Base-by-base conservation (phyloP, 345 rosid genomes). In the Lumnitzera racemosa region DNA sequence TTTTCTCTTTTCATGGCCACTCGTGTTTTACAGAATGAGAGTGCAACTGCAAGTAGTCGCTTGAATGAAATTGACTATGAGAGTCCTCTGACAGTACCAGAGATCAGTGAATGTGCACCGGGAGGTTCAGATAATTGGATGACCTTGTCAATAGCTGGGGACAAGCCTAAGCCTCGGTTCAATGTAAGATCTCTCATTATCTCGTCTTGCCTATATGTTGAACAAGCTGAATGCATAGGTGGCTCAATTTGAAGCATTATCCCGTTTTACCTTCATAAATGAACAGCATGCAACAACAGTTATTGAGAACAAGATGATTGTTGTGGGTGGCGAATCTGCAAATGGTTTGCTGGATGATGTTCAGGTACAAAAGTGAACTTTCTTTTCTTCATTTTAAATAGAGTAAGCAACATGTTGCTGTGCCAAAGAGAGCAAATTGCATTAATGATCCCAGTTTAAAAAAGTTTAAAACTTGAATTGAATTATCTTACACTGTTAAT, bases 291-390 rank as follows among this genome's bases (percentile, higher is more conserved):
- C 97, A 0, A 92, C 99, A 0, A 83, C 96, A 16, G 81, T 88
- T 24, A 79, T 90, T 66, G 99, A 87, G 64, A 90, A 88, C 83
- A 94, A 86, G 78, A 88, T 94, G 99, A 80, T 94, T 50, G 92
- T 88, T 51, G 92, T 88, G 65, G 97, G 99, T 61, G 99, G 99
- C 24, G 99, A 94, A 76, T 81, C 96, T 59, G 83, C 84, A 62
- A 80, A 66, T 58, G 92, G 89, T 67, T 67, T 90, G 62, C 76
- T 94, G 69, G 97, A 84, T 78, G 99, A 94, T 80, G 92, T 90
- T 49, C 96, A 90, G 96, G 99, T 94, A 84, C 53, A 61, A 31
- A 15, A 17, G n/a, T 15, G 6, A 7, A 31, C 46, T 43, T 53
- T 36, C 24, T 53, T 11, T 49, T 51, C 29, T 47, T 31, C 29